phyloP scores from a whole-genome alignment of 176 grass and related monocot genomes.

The Aegilops bicornis region DNA sequence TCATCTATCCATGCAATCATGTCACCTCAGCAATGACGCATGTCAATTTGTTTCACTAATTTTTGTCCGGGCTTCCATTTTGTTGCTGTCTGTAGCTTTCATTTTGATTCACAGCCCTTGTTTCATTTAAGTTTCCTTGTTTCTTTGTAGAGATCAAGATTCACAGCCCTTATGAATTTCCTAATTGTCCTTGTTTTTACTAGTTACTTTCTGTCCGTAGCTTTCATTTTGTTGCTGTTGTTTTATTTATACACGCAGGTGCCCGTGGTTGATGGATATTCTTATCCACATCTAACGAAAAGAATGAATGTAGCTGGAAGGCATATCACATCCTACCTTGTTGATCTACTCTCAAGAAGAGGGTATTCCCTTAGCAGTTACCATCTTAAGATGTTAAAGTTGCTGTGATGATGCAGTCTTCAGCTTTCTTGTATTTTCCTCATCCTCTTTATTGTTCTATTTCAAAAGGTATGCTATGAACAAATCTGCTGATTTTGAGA shows the following conservation, averaged over 20 bases:
- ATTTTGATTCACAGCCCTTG: too few species aligned
- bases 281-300: constrained; percentile 94
- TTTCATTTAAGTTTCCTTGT: neutral
- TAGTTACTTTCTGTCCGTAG: neutral
- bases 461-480: constrained; percentile 91
- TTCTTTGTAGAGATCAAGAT: constrained; percentile 14
- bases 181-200: neutral
- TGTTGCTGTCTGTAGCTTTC: too few species aligned
- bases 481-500: constrained; percentile 96
- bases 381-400: constrained; percentile 24
- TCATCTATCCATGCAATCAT: too few species aligned
- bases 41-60: too few species aligned
- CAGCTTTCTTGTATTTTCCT: constrained; percentile 25
- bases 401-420: constrained; percentile 6
- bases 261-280: constrained; percentile 97
- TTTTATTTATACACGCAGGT: constrained; percentile 56
- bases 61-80: too few species aligned
- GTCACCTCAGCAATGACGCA: too few species aligned
- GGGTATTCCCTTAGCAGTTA: constrained; percentile 53
- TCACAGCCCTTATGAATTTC: neutral
- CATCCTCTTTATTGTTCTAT: constrained; percentile 1
- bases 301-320: constrained; percentile 99
- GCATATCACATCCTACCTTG: constrained; percentile 98
- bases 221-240: neutral
- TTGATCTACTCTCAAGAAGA: constrained; percentile 95